Conservation (phyloP, 257 asterid genomes). For the Solanum sitiens region DNA sequence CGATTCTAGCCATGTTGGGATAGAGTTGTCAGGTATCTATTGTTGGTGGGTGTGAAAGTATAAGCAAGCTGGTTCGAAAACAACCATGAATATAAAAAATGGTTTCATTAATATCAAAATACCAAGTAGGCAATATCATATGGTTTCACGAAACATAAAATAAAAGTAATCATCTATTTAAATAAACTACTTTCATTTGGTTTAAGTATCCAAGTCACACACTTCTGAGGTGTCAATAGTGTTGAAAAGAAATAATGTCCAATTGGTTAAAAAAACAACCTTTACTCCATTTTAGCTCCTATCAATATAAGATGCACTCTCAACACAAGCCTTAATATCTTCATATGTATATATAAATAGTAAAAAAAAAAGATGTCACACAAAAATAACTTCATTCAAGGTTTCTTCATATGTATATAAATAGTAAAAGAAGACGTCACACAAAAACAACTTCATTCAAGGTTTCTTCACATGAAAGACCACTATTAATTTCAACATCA, state of each 20-base stretch:
- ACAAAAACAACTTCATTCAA: neutral
- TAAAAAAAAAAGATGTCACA: neutral
- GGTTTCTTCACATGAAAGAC: neutral
- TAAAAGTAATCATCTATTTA: neutral
- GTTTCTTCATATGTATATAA: neutral
- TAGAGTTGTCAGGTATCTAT: neutral
- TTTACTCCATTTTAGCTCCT: neutral
- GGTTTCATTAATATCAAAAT: neutral
- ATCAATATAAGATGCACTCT: neutral
- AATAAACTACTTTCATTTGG: neutral
- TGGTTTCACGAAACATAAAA: too few relatives aligned
- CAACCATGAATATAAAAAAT: neutral
- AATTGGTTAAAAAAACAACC: neutral
- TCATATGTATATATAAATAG: neutral
- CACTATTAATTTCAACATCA: neutral
- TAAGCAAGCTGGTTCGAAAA: neutral
- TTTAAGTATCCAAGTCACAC: neutral
- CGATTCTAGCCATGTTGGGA: neutral
- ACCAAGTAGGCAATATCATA: neutral
- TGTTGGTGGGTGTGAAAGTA: neutral
- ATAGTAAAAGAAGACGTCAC: neutral
- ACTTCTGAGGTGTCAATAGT: neutral
- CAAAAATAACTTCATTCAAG: neutral
- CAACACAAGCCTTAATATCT: neutral
- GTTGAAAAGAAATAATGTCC: neutral